Evolutionary conservation across 139 green algal species (phyloP), one percentile per base, ranked within the genome.

Genomic region (Volvox africanus): DNA sequence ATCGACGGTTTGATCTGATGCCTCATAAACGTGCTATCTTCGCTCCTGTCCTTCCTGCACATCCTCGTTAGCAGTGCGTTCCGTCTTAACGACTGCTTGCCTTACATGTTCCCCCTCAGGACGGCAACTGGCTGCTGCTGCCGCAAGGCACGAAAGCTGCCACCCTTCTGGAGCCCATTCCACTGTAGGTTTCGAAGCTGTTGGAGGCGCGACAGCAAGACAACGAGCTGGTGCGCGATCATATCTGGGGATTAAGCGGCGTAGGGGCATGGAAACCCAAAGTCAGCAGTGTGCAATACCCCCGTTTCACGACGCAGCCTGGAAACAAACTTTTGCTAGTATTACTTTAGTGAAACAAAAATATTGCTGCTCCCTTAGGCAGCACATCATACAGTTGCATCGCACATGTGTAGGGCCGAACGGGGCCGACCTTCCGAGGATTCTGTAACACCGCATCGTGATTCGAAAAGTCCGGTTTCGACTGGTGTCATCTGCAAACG

Each of bases 81-180:
- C 44, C 44, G 9, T 14, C 44, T 55, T 55, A 55, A 55, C 44
- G 44, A 55, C 44, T 55, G 44, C 44, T n/a, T 55, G 44, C 44
- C 44, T 5, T 9, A 55, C 44, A 55, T 12, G 65, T 9, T 28
- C 11, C 65, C 65, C 24, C 65, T 20, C 85, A 89, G 85, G 35
- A 69, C 20, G 80, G 88, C 62, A 82, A 84, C 77, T 91, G 88
- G 88, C 36, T 2, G 22, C 78, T 91, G 35, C 78, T 82, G 24
- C 61, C 88, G 20, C 18, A 33, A 5, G 17, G 50, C 61, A 55
- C 87, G 67, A 65, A 33, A 6, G 22, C 28, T 2, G 13, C 28
- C 32, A 21, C 67, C 55, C 88, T 91, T n/a, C 78, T 91, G 35
- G 30, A 35, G 28, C 78, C 78, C 17, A 55, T 91, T 3, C 88